Evolutionary conservation across 495 filamentous ascomycete species (phyloP).

Genomic region (Penicilliopsis zonata): DNA sequence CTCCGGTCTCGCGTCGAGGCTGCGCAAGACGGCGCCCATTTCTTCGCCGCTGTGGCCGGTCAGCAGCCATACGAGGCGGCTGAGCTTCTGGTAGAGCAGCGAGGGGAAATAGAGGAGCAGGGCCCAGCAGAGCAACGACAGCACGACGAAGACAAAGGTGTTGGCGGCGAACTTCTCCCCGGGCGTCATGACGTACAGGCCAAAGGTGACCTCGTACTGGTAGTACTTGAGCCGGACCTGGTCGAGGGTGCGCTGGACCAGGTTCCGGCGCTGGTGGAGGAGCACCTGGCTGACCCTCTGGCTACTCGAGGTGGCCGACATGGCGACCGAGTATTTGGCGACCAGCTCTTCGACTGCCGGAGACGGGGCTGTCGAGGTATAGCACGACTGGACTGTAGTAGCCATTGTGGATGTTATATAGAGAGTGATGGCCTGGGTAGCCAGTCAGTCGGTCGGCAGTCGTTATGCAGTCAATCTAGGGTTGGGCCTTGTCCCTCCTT

Average conservation of each 20-base stretch:
- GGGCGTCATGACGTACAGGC: constrained; percentile 61
- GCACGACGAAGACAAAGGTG: constrained; percentile 24
- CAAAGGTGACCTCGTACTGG: constrained; percentile 66
- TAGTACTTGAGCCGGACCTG: constrained; percentile 56
- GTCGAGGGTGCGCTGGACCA: constrained; percentile 27
- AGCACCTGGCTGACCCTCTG: constrained; percentile 2
- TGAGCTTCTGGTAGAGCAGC: constrained; percentile 25
- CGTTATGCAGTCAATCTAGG: too few species aligned
- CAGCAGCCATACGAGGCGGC: constrained; percentile 26
- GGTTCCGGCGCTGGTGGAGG: constrained; percentile 11
- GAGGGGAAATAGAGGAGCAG: constrained; percentile 27
- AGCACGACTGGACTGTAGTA: constrained; percentile 28
- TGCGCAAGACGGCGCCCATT: constrained; percentile 17
- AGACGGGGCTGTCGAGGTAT: constrained; percentile 20
- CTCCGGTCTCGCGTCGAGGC: constrained; percentile 16
- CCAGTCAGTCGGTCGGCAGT: too few species aligned
- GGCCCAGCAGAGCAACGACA: constrained; percentile 26
- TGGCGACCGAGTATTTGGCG: constrained; percentile 23
- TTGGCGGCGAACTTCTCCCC: constrained; percentile 62
- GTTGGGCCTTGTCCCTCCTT: too few species aligned
- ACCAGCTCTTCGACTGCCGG: constrained; percentile 25
- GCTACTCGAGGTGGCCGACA: constrained; percentile 9
- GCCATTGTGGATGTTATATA: too few species aligned
- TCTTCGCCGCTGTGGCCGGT: constrained; percentile 25
- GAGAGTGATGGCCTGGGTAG: too few species aligned